Conservation (phyloP, 495 filamentous ascomycete genomes). For the Collariella sp. region DNA sequence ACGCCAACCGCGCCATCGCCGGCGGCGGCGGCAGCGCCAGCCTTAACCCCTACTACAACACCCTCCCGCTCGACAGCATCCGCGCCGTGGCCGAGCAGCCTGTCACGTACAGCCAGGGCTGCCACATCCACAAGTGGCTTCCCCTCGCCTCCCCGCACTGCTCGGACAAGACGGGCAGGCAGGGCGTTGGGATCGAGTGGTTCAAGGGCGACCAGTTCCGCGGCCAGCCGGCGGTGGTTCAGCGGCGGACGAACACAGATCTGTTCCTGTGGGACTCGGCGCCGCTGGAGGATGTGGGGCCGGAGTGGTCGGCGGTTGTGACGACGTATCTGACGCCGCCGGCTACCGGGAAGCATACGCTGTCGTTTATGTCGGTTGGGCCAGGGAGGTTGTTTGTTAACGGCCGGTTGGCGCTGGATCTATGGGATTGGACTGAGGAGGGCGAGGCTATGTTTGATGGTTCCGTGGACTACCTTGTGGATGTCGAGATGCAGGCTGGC, state of each 20-base stretch:
- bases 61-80: conserved; percentile 50
- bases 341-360: conserved; percentile 55
- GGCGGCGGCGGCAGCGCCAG: conserved; percentile 77
- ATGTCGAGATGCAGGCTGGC: conserved; percentile 43
- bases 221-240: conserved; percentile 44
- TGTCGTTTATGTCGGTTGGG: conserved; percentile 69
- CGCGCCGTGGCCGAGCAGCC: conserved; percentile 36
- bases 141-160: conserved; percentile 53
- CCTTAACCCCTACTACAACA: conserved; percentile 70
- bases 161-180: conserved; percentile 45
- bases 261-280: conserved; percentile 63
- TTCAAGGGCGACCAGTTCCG: conserved; percentile 54
- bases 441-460: conserved; percentile 56
- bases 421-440: conserved; percentile 60
- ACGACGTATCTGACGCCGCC: conserved; percentile 47
- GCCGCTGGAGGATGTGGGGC: conserved; percentile 47
- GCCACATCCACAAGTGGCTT: conserved; percentile 57
- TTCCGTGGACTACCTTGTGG: conserved; percentile 46
- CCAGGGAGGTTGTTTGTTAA: conserved; percentile 63
- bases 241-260: conserved; percentile 51
- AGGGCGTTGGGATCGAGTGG: conserved; percentile 55
- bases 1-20: conserved; percentile 66
- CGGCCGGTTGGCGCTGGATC: conserved; percentile 62
- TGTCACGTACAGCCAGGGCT: conserved; percentile 46
- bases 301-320: conserved; percentile 52